A percentile compares a stretch with the other conserved stretches of the same genome.
Evolutionary conservation across 1,284 basidiomycete species (phyloP).

Genomic region (Apiotrichum montevideense): DNA sequence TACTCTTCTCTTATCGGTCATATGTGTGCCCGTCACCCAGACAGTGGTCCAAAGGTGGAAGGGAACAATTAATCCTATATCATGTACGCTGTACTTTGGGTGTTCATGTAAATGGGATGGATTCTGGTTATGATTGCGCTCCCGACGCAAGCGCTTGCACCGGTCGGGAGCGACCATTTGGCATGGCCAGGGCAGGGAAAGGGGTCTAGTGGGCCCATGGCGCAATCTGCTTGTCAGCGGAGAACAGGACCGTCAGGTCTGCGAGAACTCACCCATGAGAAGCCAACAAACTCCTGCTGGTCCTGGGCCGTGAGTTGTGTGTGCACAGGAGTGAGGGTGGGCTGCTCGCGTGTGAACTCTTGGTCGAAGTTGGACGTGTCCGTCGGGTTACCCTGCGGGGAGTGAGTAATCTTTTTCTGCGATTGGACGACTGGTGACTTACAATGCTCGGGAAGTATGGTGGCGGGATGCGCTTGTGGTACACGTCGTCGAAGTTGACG

Average conservation of each 20-base stretch:
- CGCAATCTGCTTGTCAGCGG: slow-evolving; percentile 23
- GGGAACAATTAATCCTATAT: background rate
- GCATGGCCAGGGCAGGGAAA: too few species aligned
- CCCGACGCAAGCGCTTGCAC: too few species aligned
- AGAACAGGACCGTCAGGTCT: background rate
- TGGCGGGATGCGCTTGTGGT: slow-evolving; percentile 92
- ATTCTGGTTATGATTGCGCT: background rate
- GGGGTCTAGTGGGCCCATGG: slow-evolving; percentile 22
- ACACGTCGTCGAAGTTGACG: slow-evolving; percentile 90
- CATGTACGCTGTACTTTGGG: background rate
- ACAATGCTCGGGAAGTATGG: slow-evolving; percentile 91
- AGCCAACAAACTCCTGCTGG: slow-evolving; percentile 91
- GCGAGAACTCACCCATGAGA: slow-evolving; percentile 60
- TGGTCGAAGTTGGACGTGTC: slow-evolving; percentile 77
- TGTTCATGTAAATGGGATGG: background rate
- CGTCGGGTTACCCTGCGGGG: slow-evolving; percentile 40
- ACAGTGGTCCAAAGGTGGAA: too few species aligned
- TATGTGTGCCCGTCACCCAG: background rate
- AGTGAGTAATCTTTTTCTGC: background rate
- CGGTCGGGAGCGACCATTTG: too few species aligned
- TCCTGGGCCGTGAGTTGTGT: slow-evolving; percentile 86
- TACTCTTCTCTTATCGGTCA: background rate
- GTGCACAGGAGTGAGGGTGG: slow-evolving; percentile 95
- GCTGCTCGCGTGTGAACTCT: slow-evolving; percentile 95
- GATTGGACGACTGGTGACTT: background rate